Base-by-base conservation (phyloP, 441 rosid genomes). In the Geranium incanum region DNA sequence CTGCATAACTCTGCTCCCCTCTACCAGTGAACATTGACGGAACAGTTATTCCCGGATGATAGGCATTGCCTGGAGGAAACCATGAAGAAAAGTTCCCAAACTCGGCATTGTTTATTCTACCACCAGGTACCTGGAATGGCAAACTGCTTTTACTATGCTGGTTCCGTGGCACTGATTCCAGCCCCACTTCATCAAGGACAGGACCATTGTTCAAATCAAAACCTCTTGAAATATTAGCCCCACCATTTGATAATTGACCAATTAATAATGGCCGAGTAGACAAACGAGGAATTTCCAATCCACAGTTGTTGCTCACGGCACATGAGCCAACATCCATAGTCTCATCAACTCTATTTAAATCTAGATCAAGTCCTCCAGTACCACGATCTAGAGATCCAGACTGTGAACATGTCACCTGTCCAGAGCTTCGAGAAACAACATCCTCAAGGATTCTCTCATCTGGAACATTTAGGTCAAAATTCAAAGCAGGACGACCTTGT, bases 161-260 rank as follows among this genome's bases (percentile, higher is more conserved):
- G 28, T 70, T 66, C 38, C 60, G 66, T 28, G 41, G 67, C 59
- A 57, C 70, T 36, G 67, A 59, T 70, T 75, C 73, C 28, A 67
- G 3, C 57, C 66, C 55, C 4, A 71, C 55, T 38, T 71, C 59
- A 50, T 75, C 77, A 18, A 65, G 1, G 1, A 38, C 70, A 16
- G 77, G 77, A 15, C 72, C 66, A 65, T 70, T 52, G 15, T 73
- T 75, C 57, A 75, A 65, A 45, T 75, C 77, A 33, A 70, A 75
- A 37, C 41, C 70, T 8, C 73, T 69, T 6, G 21, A 36, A 4
- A 36, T 43, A 66, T 21, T 66, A 15, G 19, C 66, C 33, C 48
- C 68, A 4, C n/a, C 36, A 16, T 63, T 41, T 3, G 52, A 12
- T 57, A 57, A 19, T 36, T 28, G 38, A n/a, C 50, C 48, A 71